Conservation (phyloP, 495 filamentous ascomycete genomes). For the Aspergillus biplanus region DNA sequence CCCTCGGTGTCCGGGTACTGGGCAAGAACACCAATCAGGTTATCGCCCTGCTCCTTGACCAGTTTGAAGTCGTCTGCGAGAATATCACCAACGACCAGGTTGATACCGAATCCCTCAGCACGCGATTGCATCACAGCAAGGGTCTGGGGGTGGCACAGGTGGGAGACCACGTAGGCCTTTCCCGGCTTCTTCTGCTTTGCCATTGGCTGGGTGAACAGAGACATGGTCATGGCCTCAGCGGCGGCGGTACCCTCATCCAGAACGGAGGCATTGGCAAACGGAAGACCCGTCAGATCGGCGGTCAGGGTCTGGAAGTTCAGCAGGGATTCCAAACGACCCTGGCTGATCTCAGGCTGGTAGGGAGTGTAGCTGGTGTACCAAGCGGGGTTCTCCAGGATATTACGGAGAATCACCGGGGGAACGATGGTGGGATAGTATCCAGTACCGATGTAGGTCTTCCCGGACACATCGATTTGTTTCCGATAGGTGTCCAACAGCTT, state of each 20-base stretch:
- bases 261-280: constrained; percentile 92
- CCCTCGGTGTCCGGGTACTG: constrained; percentile 96
- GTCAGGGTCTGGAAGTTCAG: constrained; percentile 98
- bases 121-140: constrained; percentile 83
- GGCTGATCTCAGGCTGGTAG: constrained; percentile 98
- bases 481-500: constrained; percentile 66
- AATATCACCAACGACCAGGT: constrained; percentile 73
- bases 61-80: constrained; percentile 61
- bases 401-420: constrained; percentile 92
- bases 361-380: constrained; percentile 99
- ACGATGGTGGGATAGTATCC: constrained; percentile 88
- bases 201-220: constrained; percentile 72
- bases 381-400: constrained; percentile 89
- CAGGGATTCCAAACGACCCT: constrained; percentile 89
- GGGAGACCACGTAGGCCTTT: constrained; percentile 84
- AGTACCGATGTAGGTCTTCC: constrained; percentile 72
- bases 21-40: constrained; percentile 86
- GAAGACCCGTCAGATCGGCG: constrained; percentile 83
- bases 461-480: constrained; percentile 61
- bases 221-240: constrained; percentile 97
- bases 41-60: constrained; percentile 75
- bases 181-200: constrained; percentile 72
- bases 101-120: constrained; percentile 92
- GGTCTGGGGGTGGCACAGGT: constrained; percentile 86
- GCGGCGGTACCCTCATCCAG: constrained; percentile 94